Evolutionary conservation across 2,329 filamentous ascomycete genomes (phyloP).

Genomic region (Penicillium sp.): DNA sequence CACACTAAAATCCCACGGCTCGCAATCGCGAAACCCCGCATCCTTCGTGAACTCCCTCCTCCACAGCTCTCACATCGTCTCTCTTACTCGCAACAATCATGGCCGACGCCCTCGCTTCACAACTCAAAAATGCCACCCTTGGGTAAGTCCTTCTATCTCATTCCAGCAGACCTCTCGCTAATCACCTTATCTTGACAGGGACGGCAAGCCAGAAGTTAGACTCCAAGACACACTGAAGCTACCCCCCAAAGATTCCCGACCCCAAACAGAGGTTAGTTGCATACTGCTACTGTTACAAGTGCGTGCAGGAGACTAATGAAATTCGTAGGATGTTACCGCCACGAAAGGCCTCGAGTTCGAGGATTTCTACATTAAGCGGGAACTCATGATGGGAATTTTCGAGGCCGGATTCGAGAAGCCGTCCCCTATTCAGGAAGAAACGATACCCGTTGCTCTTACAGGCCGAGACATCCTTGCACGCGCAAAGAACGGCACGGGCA

Average conservation of each 20-base stretch:
- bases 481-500: conserved; percentile 98
- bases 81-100: conserved; percentile 32
- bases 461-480: conserved; percentile 93
- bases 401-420: conserved; percentile 99
- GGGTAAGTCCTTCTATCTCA: conserved; percentile 32
- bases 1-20: not conserved
- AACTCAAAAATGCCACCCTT: conserved; percentile 48
- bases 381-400: conserved; percentile 98
- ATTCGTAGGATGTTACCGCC: conserved; percentile 84
- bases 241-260: conserved; percentile 50
- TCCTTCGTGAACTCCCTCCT: not conserved
- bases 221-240: conserved; percentile 51
- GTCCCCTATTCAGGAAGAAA: conserved; percentile 98
- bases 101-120: conserved; percentile 48
- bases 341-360: conserved; percentile 98
- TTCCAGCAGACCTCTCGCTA: conserved; percentile 9
- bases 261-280: conserved; percentile 51
- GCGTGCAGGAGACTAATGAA: conserved; percentile 15
- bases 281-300: conserved; percentile 2
- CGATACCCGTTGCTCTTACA: conserved; percentile 93
- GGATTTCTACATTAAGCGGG: conserved; percentile 91
- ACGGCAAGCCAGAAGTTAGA: conserved; percentile 41
- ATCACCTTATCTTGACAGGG: conserved; percentile 29
- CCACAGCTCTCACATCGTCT: conserved; percentile 1
- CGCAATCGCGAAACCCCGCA: not conserved